Base-by-base conservation (phyloP, 768 basidiomycete genomes). In the Hericium alpestre region DNA sequence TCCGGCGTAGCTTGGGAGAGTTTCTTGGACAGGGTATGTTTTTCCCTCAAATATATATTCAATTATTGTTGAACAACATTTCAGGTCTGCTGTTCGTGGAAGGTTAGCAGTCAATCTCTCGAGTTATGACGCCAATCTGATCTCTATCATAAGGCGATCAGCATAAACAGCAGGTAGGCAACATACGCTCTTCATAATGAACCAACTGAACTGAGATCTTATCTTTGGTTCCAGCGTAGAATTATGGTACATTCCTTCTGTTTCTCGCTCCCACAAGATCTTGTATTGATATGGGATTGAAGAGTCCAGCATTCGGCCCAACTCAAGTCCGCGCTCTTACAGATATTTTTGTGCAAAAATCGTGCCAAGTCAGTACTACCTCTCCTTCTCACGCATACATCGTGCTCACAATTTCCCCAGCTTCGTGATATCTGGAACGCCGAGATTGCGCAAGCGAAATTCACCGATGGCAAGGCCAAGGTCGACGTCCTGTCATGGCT, bases 401-500 rank as follows among this genome's bases (percentile, higher is more conserved):
- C 32, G 32, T 32, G 32, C 6, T 15, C 49, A 20, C n/a, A 32
- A 32, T 2, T 9, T 43, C 23, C 8, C 23, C 37, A 67, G 69
- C 62, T 70, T n/a, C 68, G 69, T 13, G 67, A 69, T 16, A 58
- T 68, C 22, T 69, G 58, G 66, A 38, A 37, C 6, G 38, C 58
- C n/a, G 55, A 65, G 13, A 48, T 57, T 4, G 50, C 61, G 7
- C 47, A 61, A 10, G 43, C 58, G 13, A 15, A 54, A n/a, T 20
- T 48, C 18, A 58, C 60, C 25, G 55, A 56, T 46, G 61, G 56
- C 46, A 51, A 18, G n/a, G 32, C 53, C 25, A 22, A 38, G 25
- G 15, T 66, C 4, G 56, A 66, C 52, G 60, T 32, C 6, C 39
- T 56, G 11, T 9, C 12, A 7, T 66, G 65, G 65, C 40, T 66